These are phyloP conservation scores for Thermothielavioides terrestris DNA, from an alignment of 495 filamentous ascomycete genomes.

Conservation along the genomic window DNA sequence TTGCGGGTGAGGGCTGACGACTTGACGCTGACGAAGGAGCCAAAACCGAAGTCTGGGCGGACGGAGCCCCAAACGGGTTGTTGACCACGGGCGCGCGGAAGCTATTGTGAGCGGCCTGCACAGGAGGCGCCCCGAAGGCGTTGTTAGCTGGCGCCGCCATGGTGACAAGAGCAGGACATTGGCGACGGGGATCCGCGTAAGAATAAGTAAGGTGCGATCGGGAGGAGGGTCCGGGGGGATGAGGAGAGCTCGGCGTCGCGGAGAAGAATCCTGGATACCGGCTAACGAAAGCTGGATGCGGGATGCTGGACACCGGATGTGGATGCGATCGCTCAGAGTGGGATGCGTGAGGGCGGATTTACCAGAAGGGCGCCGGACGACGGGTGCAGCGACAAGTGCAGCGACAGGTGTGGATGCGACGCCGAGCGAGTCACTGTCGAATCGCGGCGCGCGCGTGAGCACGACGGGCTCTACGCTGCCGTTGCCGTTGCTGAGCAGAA, in stretches of 20 bases:
- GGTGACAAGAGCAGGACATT: slow-evolving; percentile 16
- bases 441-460: slow-evolving; percentile 1
- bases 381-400: not conserved
- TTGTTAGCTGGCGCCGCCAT: slow-evolving; percentile 23
- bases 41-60: slow-evolving; percentile 1
- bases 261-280: not conserved
- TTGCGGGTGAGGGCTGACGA: not conserved
- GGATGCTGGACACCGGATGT: not conserved
- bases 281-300: too few species aligned
- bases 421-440: not conserved
- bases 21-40: slow-evolving; percentile 2
- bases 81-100: slow-evolving; percentile 3
- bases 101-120: slow-evolving; percentile 6
- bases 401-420: not conserved
- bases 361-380: slow-evolving; percentile 1
- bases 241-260: not conserved
- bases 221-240: not conserved
- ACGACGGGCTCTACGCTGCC: not conserved
- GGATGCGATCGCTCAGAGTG: not conserved
- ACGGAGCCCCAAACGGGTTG: not conserved
- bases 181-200: slow-evolving; percentile 3
- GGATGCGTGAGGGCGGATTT: not conserved
- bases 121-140: slow-evolving; percentile 20
- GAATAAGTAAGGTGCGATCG: not conserved
- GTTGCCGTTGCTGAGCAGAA: not conserved